Base-by-base conservation (phyloP, 345 rosid species). In the Rhodamnia rubescens region DNA sequence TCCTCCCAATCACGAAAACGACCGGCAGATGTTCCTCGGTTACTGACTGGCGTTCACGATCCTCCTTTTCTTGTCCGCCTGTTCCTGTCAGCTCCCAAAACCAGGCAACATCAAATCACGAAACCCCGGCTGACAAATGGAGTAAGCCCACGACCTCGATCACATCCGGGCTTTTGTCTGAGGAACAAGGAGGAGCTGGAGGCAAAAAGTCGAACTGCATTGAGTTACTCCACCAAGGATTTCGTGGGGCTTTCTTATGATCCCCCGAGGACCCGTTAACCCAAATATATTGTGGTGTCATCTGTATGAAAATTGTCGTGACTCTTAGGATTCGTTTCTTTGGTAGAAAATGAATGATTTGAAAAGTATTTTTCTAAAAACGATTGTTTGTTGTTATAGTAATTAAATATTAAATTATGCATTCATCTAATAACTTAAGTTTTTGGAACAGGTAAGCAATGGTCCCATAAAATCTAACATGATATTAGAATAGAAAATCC, bases 401-500 rank as follows among this genome's bases (percentile, higher is more conserved):
- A 50, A 50, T 50, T 50, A 50, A 50, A 50, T 50, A 50, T 2
- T 11, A 50, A 11, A 50, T 3, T 11, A 50, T 3, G 4, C 2
- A 2, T 50, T 50, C 52, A 50, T 50, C 13, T 50, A 50, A 50
- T 12, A 3, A 14, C 14, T 50, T 50, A 50, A 50, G 14, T 3
- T 50, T 50, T 50, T 11, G 11, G 4, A 50, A 50, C 4, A 50
- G 52, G 11, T 50, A 3, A 3, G 4, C 14, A 50, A 50, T 11
- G 4, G 4, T 50, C 14, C 4, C 14, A 8, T 14, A 50, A 50
- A 50, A 50, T 50, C 4, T 11, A 50, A 50, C 52, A 50, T 50
- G 0, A 11, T 50, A 50, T 50, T 14, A 11, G 14, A 50, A 0
- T 2, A 50, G 1, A 1, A 11, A 11, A 0, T 50, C 4, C 13